A percentile compares a stretch with the other conserved stretches of the same genome.
phyloP scores from a whole-genome alignment of 2,329 filamentous ascomycete species.

The Bipolaris victoriae region DNA sequence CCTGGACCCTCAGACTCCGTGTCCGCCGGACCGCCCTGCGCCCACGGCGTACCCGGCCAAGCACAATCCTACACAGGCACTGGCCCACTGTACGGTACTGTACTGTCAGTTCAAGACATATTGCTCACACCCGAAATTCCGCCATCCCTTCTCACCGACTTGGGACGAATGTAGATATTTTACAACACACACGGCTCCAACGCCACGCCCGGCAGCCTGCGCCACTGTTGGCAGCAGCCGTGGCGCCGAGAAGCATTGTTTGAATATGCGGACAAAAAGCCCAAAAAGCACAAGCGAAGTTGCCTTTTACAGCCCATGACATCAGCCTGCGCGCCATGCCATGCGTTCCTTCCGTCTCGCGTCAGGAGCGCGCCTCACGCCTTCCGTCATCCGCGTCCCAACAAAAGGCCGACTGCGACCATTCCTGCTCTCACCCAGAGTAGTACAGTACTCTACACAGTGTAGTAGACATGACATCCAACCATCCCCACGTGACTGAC shows the following conservation, averaged over 20 bases:
- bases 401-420: constrained; percentile 7
- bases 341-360: constrained; percentile 4
- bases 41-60: constrained; percentile 4
- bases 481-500: background rate
- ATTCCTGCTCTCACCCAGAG: background rate
- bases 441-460: too few species aligned
- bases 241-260: background rate
- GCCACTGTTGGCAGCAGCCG: background rate
- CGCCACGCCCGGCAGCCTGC: background rate
- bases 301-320: background rate
- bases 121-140: background rate
- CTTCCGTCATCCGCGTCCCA: constrained; percentile 18
- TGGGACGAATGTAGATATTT: too few species aligned
- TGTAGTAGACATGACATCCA: background rate
- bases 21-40: background rate
- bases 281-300: background rate
- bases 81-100: background rate
- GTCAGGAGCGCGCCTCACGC: constrained; percentile 7
- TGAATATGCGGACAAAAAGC: background rate
- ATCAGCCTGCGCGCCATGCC: background rate
- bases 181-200: background rate
- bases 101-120: background rate
- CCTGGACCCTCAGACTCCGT: constrained; percentile 12
- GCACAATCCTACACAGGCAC: background rate
- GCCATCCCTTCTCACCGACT: background rate